Evolutionary conservation across 2,329 filamentous ascomycete genomes (phyloP).

Genomic region (Alternaria panax): DNA sequence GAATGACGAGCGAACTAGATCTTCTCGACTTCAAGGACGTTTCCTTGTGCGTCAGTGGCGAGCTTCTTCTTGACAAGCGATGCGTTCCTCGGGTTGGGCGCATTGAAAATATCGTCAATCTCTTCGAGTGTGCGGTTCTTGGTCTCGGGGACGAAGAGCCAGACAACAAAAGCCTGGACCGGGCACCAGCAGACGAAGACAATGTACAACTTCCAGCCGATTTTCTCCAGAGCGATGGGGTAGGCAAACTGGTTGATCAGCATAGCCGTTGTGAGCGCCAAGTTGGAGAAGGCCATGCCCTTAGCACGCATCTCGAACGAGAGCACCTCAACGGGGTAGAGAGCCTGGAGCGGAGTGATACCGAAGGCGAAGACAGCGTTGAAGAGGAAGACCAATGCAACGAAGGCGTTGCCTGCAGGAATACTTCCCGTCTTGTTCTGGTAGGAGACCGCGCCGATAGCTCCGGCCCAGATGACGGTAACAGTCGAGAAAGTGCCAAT

Average conservation of each 20-base stretch:
- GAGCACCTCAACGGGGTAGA: conserved; percentile 47
- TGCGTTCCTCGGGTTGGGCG: conserved; percentile 30
- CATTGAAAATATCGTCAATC: conserved; percentile 35
- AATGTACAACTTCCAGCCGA: conserved; percentile 36
- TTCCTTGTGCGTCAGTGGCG: conserved; percentile 24
- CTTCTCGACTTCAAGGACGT: conserved; percentile 36
- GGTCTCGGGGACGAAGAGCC: conserved; percentile 36
- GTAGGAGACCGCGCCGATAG: conserved; percentile 26
- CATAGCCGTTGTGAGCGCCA: conserved; percentile 29
- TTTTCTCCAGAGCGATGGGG: conserved; percentile 33
- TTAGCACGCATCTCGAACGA: conserved; percentile 48
- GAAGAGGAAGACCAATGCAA: conserved; percentile 47
- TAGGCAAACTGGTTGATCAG: conserved; percentile 43
- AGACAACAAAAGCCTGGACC: conserved; percentile 27
- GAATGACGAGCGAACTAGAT: conserved; percentile 13
- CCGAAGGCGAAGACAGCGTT: conserved; percentile 43
- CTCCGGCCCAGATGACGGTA: conserved; percentile 38
- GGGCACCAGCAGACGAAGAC: conserved; percentile 35
- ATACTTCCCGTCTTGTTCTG: conserved; percentile 20
- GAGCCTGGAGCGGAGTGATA: conserved; percentile 45
- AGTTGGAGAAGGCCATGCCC: conserved; percentile 37
- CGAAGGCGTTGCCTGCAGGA: conserved; percentile 35
- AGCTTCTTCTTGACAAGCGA: conserved; percentile 37
- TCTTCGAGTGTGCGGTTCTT: conserved; percentile 40
- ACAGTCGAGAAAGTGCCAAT: conserved; percentile 32